Evolutionary conservation across 805 yeast species (phyloP), one percentile per base, ranked within the genome.

Genomic region (Alloascoidea africana): DNA sequence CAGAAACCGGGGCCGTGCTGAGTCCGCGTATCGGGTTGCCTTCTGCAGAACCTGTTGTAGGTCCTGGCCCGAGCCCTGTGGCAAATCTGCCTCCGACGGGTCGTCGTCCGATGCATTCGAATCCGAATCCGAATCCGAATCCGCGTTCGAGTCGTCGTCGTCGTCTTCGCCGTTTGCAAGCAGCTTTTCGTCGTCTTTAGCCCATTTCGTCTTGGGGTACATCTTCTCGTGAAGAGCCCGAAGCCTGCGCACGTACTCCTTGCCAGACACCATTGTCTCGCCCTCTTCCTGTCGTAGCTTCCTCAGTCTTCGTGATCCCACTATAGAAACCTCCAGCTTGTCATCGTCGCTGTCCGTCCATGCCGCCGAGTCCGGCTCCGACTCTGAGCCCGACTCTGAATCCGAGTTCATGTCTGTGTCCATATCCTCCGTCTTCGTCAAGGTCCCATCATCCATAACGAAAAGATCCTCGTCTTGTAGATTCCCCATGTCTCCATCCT

Each of bases 291-390:
- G 64, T 49, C 96, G 72, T 46, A 91, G 64, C 58, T 89, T 91
- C 45, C 70, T 75, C 19, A 78, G 56, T 46, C 70, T 73, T 44
- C 78, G 77, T 1, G 76, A 60, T 1, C 68, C 54, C 13, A 63
- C 51, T 18, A 91, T 56, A 1, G 91, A 71, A 4, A 89, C 65
- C 15, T 61, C 59, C 17, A 82, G 46, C 34, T 64, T 65, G 43
- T 87, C 97, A 54, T 91, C 98, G 50, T 87, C 97, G 41, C 93
- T 78, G 58, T 91, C 98, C 13, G 55, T 55, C 98, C 98, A 91
- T 2, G 77, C 85, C 15, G 66, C 70, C 23, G 44, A 49, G n/a
- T 47, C 54, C 13, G 52, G 58, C 4, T 52, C 57, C 14, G 44
- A 46, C 16, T 46, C 57, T 16, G 38, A 43, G 39, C 44, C 58